phyloP scores from a whole-genome alignment of 352 stramenopile species.

The Globisporangium solare region DNA sequence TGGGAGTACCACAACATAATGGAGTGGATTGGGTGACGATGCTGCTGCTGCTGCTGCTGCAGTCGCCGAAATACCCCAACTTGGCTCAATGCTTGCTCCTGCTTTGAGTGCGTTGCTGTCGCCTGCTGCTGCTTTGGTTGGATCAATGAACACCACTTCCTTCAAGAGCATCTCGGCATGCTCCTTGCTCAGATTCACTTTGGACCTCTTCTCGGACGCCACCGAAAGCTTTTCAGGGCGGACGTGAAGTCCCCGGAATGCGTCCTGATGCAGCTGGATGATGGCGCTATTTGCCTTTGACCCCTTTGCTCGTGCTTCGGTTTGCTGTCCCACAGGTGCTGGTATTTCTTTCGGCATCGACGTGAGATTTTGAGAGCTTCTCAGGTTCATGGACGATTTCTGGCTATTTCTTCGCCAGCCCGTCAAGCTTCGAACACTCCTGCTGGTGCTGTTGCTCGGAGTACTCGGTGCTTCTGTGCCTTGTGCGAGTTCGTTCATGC shows the following conservation, averaged over 20 bases:
- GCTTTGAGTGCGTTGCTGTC: too few species aligned
- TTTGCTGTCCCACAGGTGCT: too few species aligned
- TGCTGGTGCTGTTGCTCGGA: not conserved
- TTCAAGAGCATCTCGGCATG: conserved; percentile 42
- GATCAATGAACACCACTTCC: conserved; percentile 40
- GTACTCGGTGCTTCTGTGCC: not conserved
- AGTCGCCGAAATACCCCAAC: too few species aligned
- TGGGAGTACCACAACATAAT: conserved; percentile 38
- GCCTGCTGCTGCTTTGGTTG: conserved; percentile 1
- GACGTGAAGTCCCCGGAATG: conserved; percentile 40
- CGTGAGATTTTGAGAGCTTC: conserved; percentile 2
- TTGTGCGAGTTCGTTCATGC: not conserved
- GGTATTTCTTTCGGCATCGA: not conserved
- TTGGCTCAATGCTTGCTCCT: too few species aligned
- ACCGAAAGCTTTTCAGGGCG: conserved; percentile 28
- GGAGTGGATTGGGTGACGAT: not conserved
- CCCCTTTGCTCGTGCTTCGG: too few species aligned
- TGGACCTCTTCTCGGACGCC: conserved; percentile 33
- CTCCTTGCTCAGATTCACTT: conserved; percentile 32
- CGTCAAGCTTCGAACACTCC: conserved; percentile 7
- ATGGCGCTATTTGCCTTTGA: conserved; percentile 5
- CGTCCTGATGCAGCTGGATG: conserved; percentile 34
- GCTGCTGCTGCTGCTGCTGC: not conserved
- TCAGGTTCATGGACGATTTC: conserved; percentile 20
- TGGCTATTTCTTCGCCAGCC: conserved; percentile 20